Evolutionary conservation across 306 rosid species (phyloP).

Genomic region (Senna tora): DNA sequence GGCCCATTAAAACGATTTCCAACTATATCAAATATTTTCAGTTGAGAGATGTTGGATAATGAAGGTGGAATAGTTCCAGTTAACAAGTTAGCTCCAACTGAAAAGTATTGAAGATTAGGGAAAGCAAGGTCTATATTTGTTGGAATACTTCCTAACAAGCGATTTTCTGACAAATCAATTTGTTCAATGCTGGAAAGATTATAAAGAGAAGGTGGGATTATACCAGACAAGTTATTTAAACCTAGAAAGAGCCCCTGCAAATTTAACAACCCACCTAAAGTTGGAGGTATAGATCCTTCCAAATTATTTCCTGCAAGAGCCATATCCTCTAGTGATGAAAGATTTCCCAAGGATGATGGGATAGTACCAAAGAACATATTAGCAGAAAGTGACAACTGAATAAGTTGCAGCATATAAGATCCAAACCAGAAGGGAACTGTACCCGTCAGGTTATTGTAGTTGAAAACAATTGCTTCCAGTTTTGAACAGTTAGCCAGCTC

Average conservation of each 20-base stretch:
- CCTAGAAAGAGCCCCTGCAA: not conserved
- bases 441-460: constrained; percentile 17
- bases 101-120: not conserved
- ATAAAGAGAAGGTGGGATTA: constrained; percentile 35
- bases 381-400: not conserved
- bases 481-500: constrained; percentile 22
- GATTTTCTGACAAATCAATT: not conserved
- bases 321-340: not conserved
- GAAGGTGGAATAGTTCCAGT: constrained; percentile 27
- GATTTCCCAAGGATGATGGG: constrained; percentile 38
- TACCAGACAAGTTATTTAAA: not conserved
- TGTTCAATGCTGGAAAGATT: constrained; percentile 29
- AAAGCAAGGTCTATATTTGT: constrained; percentile 33
- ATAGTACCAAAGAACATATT: constrained; percentile 37
- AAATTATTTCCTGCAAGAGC: constrained; percentile 18
- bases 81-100: not conserved
- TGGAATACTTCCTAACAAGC: constrained; percentile 21
- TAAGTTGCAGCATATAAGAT: not conserved
- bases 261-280: constrained; percentile 32
- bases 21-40: not conserved
- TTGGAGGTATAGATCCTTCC: constrained; percentile 30
- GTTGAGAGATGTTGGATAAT: constrained; percentile 32
- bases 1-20: constrained; percentile 11
- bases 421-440: constrained; percentile 36
- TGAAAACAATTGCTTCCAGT: not conserved